Percentiles rank a stretch among this genome's conserved stretches.
Evolutionary conservation across 139 green algal genomes (phyloP).

Genomic region (Picochlorum sp.): DNA sequence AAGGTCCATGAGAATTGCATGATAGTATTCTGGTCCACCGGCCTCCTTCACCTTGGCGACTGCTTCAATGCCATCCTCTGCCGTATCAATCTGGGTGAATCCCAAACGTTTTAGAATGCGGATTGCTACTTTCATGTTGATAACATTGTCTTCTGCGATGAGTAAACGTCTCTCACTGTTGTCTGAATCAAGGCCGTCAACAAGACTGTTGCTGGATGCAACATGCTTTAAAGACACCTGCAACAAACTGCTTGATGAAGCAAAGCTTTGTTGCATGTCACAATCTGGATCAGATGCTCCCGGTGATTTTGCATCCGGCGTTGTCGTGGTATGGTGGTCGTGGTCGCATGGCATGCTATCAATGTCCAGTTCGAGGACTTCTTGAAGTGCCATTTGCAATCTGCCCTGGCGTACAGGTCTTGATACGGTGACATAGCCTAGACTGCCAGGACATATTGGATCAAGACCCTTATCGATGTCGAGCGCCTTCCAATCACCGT

Average conservation of each 20-base stretch:
- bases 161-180: slow-evolving; percentile 38
- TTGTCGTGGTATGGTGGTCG: too few relatives aligned
- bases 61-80: slow-evolving; percentile 37
- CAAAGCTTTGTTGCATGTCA: slow-evolving; percentile 3
- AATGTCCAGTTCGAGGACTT: slow-evolving; percentile 48
- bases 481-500: slow-evolving; percentile 6
- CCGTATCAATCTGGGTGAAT: slow-evolving; percentile 35
- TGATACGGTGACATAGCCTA: slow-evolving; percentile 63
- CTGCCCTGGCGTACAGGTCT: slow-evolving; percentile 58
- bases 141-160: slow-evolving; percentile 72
- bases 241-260: slow-evolving; percentile 7
- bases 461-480: background rate
- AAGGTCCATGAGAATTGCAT: slow-evolving; percentile 81
- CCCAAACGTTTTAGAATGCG: slow-evolving; percentile 54
- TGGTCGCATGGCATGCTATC: too few relatives aligned
- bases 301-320: too few relatives aligned
- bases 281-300: background rate
- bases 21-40: slow-evolving; percentile 54
- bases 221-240: slow-evolving; percentile 1
- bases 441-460: slow-evolving; percentile 8
- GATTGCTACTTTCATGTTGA: slow-evolving; percentile 72
- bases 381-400: slow-evolving; percentile 57
- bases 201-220: background rate
- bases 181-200: background rate
- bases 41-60: slow-evolving; percentile 33